Conservation (phyloP, 176 grass and related monocot species). For the Luzula sylvatica region DNA sequence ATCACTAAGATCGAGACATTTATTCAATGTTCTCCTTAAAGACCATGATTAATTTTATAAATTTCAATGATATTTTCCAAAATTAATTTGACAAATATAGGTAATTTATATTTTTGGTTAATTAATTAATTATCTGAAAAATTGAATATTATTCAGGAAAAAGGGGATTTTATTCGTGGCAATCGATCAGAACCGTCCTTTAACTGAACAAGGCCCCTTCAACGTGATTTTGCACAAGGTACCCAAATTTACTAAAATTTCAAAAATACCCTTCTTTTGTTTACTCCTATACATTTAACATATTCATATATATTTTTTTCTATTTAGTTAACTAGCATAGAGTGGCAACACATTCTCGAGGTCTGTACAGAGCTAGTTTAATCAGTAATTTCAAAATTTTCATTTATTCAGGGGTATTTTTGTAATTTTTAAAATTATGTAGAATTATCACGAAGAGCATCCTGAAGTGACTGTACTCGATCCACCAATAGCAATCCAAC, state of each 20-base stretch:
- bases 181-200: constrained; percentile 50
- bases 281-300: constrained; percentile 27
- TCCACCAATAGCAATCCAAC: constrained; percentile 69
- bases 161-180: constrained; percentile 78
- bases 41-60: too few relatives aligned
- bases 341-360: constrained; percentile 81
- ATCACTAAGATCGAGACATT: constrained; percentile 13
- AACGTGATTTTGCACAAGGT: constrained; percentile 97
- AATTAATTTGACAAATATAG: neutral
- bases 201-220: constrained; percentile 87
- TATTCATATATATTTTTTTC: constrained; percentile 3
- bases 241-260: constrained; percentile 1
- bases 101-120: neutral
- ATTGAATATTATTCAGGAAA: constrained; percentile 39
- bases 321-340: constrained; percentile 54
- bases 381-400: neutral
- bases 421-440: constrained; percentile 11
- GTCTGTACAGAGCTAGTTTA: constrained; percentile 24
- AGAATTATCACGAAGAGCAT: constrained; percentile 75
- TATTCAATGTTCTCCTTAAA: too few relatives aligned
- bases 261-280: constrained; percentile 4
- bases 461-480: constrained; percentile 88
- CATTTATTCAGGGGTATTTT: neutral
- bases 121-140: neutral
- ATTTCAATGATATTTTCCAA: neutral